These are phyloP conservation scores for Chrysanthemum lavandulifolium DNA, from an alignment of 129 eudicot genomes.

Conservation along the genomic window DNA sequence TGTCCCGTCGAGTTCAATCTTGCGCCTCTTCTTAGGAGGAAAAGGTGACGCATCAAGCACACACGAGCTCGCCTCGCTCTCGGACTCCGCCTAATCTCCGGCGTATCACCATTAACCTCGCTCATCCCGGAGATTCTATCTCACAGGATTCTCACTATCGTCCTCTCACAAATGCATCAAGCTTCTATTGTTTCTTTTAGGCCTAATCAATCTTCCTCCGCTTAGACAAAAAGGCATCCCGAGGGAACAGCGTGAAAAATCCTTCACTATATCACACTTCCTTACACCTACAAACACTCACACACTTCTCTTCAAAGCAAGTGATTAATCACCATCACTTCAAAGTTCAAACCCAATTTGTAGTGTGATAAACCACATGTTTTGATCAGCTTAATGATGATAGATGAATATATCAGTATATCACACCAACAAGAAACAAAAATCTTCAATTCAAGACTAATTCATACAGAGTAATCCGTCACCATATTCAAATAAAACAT, in stretches of 20 bases:
- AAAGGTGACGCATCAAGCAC: constrained; percentile 83
- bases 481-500: too few relatives aligned
- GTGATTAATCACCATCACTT: constrained; percentile 11
- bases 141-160: constrained; percentile 50
- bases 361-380: too few relatives aligned
- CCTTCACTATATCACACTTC: constrained; percentile 15
- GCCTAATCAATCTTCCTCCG: constrained; percentile 56
- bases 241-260: constrained; percentile 64
- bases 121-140: constrained; percentile 34
- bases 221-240: constrained; percentile 37
- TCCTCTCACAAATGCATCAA: constrained; percentile 79
- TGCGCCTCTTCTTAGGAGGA: constrained; percentile 66
- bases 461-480: too few relatives aligned
- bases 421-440: too few relatives aligned
- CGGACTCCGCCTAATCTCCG: constrained; percentile 70
- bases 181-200: constrained; percentile 76
- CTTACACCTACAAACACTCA: not conserved
- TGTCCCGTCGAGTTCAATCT: too few relatives aligned
- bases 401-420: too few relatives aligned
- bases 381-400: too few relatives aligned
- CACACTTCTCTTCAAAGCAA: constrained; percentile 16
- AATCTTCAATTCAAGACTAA: too few relatives aligned
- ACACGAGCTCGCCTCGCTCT: constrained; percentile 68
- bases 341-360: too few relatives aligned
- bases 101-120: constrained; percentile 47